phyloP scores from a whole-genome alignment of 441 rosid species.

The Aquilaria agallochum region DNA sequence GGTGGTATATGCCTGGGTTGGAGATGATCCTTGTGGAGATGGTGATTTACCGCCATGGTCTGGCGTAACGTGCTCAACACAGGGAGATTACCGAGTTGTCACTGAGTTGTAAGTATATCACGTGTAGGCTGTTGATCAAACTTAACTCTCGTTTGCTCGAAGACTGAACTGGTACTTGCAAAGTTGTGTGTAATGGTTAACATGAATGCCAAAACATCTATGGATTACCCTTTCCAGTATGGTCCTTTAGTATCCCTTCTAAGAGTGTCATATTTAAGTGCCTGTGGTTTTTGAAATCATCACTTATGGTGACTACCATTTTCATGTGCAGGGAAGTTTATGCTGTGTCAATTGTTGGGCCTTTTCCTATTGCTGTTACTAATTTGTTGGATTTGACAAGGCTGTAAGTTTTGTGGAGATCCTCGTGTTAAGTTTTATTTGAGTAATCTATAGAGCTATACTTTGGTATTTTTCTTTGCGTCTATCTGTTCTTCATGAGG shows the following conservation, averaged over 20 bases:
- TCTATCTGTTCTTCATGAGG: too few species aligned
- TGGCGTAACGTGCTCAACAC: conserved; percentile 73
- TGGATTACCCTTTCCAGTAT: too few species aligned
- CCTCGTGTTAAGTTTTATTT: too few species aligned
- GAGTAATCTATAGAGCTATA: too few species aligned
- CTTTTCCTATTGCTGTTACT: conserved; percentile 77
- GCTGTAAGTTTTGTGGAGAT: conserved; percentile 37
- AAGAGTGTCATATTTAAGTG: too few species aligned
- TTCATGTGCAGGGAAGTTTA: conserved; percentile 63
- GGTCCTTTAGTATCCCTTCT: too few species aligned
- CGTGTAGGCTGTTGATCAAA: too few species aligned
- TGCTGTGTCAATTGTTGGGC: conserved; percentile 78
- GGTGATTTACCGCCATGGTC: conserved; percentile 76
- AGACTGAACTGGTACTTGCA: too few species aligned
- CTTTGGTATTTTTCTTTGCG: too few species aligned
- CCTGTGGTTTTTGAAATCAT: background rate
- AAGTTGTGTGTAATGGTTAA: too few species aligned
- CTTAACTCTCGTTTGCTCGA: too few species aligned
- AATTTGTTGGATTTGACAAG: conserved; percentile 69
- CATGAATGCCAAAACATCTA: too few species aligned
- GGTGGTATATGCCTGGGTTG: conserved; percentile 80
- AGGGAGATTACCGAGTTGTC: conserved; percentile 73
- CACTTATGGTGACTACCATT: conserved; percentile 2
- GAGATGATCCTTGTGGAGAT: conserved; percentile 85
- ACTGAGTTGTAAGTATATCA: conserved; percentile 46